phyloP scores from a whole-genome alignment of 495 filamentous ascomycete genomes.

The Aspergillus funiculosus region DNA sequence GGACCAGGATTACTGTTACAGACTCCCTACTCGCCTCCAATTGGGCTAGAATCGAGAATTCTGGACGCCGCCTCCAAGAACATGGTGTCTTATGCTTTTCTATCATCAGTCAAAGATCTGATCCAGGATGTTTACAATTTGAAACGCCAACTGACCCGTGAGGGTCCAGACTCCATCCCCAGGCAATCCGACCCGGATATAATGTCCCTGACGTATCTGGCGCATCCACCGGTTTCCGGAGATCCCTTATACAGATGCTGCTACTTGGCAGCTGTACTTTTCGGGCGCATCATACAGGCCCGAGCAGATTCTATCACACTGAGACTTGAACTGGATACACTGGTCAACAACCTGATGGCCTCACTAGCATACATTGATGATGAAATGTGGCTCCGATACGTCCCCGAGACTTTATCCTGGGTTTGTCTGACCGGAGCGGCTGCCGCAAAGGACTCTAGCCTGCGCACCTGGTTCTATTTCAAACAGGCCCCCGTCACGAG shows the following conservation, averaged over 20 bases:
- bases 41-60: no score
- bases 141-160: background rate
- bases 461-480: slow-evolving; percentile 8
- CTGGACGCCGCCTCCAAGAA: no score
- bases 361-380: background rate
- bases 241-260: slow-evolving; percentile 5
- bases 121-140: background rate
- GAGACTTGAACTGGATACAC: background rate
- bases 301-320: background rate
- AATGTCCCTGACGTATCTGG: background rate
- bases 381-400: background rate
- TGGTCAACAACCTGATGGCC: slow-evolving; percentile 1
- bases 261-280: background rate
- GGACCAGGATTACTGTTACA: no score
- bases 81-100: no score
- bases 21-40: no score
- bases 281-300: background rate
- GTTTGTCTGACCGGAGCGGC: slow-evolving; percentile 3
- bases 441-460: background rate
- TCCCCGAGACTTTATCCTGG: background rate
- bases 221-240: background rate
- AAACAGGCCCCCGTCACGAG: background rate
- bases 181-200: background rate
- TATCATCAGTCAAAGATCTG: no score
- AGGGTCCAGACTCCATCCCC: background rate